A percentile compares a stretch with the other conserved stretches of the same genome.
phyloP scores from a whole-genome alignment of 2,329 filamentous ascomycete genomes.

The Geosmithia morbida region DNA sequence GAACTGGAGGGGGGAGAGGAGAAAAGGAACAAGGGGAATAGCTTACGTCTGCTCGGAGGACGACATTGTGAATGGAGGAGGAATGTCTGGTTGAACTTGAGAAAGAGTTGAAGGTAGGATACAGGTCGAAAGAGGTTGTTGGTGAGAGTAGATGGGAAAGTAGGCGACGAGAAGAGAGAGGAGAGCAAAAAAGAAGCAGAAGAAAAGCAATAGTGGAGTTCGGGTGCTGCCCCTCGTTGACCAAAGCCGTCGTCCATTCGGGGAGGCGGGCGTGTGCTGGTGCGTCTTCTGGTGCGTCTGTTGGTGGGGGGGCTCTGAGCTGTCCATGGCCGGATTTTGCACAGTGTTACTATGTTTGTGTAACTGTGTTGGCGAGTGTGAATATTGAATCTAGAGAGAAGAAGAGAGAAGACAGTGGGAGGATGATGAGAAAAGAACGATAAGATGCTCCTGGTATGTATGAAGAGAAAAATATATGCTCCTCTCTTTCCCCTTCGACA shows the following conservation, averaged over 20 bases:
- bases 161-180: slow-evolving; percentile 18
- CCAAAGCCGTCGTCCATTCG: neutral
- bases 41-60: slow-evolving; percentile 75
- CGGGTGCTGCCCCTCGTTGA: slow-evolving; percentile 13
- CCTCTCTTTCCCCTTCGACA: too few species aligned
- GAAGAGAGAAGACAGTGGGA: too few species aligned
- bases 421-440: too few species aligned
- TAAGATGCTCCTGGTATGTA: too few species aligned
- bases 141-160: slow-evolving; percentile 12
- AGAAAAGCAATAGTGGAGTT: slow-evolving; percentile 24
- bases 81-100: slow-evolving; percentile 11
- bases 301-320: neutral
- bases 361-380: neutral
- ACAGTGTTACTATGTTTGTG: neutral
- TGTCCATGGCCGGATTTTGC: neutral
- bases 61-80: slow-evolving; percentile 43
- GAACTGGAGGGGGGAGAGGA: slow-evolving; percentile 5
- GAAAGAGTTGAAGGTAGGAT: slow-evolving; percentile 10
- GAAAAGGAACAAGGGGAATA: slow-evolving; percentile 14
- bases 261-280: neutral
- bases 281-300: too few species aligned
- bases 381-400: too few species aligned
- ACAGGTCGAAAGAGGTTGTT: slow-evolving; percentile 11
- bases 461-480: too few species aligned
- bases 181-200: slow-evolving; percentile 20